These are phyloP conservation scores for Phytophthora chlamydospora DNA, from an alignment of 352 stramenopile genomes.

Conservation along the genomic window DNA sequence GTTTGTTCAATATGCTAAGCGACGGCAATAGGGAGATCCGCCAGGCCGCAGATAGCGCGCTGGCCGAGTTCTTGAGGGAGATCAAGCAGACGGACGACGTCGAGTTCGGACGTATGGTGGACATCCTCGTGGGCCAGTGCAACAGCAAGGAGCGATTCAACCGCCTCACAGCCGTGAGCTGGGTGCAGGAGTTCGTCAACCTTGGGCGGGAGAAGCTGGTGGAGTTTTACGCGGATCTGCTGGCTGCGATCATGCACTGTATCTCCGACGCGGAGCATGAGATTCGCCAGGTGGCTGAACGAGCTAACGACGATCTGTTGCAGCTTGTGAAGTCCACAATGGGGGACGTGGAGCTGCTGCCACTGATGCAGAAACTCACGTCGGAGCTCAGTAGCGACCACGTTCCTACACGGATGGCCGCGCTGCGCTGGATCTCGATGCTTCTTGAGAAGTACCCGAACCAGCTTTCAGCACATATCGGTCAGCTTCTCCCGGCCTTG, in stretches of 20 bases:
- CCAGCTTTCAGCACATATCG: slow-evolving; percentile 94
- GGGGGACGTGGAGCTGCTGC: slow-evolving; percentile 90
- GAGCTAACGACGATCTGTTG: slow-evolving; percentile 97
- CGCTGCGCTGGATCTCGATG: slow-evolving; percentile 98
- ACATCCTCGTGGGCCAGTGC: slow-evolving; percentile 98
- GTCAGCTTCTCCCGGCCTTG: slow-evolving; percentile 94
- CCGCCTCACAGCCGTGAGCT: slow-evolving; percentile 97
- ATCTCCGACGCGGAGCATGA: slow-evolving; percentile 97
- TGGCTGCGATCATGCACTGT: slow-evolving; percentile 97
- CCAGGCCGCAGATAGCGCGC: slow-evolving; percentile 93
- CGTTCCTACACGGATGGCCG: slow-evolving; percentile 96
- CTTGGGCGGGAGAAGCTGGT: slow-evolving; percentile 95
- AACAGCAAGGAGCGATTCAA: slow-evolving; percentile 97
- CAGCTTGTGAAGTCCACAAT: slow-evolving; percentile 94
- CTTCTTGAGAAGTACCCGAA: slow-evolving; percentile 96
- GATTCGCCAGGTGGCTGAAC: slow-evolving; percentile 95
- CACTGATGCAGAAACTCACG: slow-evolving; percentile 95
- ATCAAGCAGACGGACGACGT: slow-evolving; percentile 96
- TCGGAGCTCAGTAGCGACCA: slow-evolving; percentile 95
- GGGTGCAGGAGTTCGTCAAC: slow-evolving; percentile 98
- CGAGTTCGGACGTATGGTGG: slow-evolving; percentile 97
- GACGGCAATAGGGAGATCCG: slow-evolving; percentile 99
- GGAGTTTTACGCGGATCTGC: slow-evolving; percentile 95
- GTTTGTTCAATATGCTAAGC: slow-evolving; percentile 99
- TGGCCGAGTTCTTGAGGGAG: slow-evolving; percentile 96